Evolutionary conservation across 2,329 filamentous ascomycete genomes (phyloP).

Genomic region (Chrysoporthe cubensis): DNA sequence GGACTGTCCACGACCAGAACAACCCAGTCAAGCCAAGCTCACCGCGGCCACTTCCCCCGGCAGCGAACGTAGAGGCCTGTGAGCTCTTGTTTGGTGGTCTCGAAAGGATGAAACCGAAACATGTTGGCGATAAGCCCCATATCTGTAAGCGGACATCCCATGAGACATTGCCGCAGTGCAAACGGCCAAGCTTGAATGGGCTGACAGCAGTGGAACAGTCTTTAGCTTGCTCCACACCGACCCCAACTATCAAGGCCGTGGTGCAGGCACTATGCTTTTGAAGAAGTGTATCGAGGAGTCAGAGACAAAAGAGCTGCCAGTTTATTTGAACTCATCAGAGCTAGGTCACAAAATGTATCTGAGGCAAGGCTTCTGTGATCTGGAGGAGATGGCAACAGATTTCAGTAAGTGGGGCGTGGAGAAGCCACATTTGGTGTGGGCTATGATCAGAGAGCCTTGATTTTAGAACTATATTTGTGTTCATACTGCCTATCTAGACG

Average conservation of each 20-base stretch:
- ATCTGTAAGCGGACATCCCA: slow-evolving; percentile 36
- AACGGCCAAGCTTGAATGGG: neutral
- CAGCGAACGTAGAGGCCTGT: slow-evolving; percentile 39
- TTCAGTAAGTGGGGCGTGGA: slow-evolving; percentile 39
- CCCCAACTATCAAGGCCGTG: slow-evolving; percentile 46
- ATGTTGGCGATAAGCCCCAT: slow-evolving; percentile 33
- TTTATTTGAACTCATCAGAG: slow-evolving; percentile 44
- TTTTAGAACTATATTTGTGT: neutral
- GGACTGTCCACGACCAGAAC: slow-evolving; percentile 24
- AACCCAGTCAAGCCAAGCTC: slow-evolving; percentile 30
- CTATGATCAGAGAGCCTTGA: slow-evolving; percentile 34
- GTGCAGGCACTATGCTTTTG: slow-evolving; percentile 44
- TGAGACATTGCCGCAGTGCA: neutral
- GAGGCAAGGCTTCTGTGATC: slow-evolving; percentile 45
- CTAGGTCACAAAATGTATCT: slow-evolving; percentile 42
- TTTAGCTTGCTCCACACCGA: slow-evolving; percentile 45
- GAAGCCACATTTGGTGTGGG: slow-evolving; percentile 33
- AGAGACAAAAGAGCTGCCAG: slow-evolving; percentile 38
- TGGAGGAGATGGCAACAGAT: slow-evolving; percentile 36
- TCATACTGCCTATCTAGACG: neutral
- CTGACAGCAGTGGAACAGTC: slow-evolving; percentile 34
- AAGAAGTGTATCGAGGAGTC: slow-evolving; percentile 43
- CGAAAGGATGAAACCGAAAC: slow-evolving; percentile 27
- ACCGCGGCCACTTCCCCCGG: slow-evolving; percentile 32
- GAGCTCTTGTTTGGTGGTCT: slow-evolving; percentile 37